Evolutionary conservation across 371 early-diverging fungal species (phyloP).

Genomic region (Funneliformis caledonium): DNA sequence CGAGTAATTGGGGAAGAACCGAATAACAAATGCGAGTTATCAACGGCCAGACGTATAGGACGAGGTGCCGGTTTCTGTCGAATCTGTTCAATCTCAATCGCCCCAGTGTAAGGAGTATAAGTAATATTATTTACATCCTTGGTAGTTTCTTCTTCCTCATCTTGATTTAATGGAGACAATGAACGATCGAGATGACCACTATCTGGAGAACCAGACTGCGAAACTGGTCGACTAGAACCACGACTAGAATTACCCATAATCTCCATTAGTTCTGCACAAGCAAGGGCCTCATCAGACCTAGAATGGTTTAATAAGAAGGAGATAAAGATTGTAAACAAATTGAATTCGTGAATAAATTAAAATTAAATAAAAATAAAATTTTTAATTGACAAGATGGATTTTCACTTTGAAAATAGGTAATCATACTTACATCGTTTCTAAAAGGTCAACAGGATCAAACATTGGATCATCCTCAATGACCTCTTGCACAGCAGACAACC

Average conservation of each 20-base stretch:
- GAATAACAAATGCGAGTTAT: conserved; percentile 31
- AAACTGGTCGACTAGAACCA: conserved; percentile 26
- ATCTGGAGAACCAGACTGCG: conserved; percentile 25
- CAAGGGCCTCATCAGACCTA: conserved; percentile 36
- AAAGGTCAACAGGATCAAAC: neutral
- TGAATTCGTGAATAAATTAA: neutral
- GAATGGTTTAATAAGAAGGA: neutral
- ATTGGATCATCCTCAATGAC: conserved; percentile 14
- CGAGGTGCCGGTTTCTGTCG: neutral
- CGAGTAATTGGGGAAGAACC: conserved; percentile 38
- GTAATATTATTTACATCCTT: neutral
- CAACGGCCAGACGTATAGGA: conserved; percentile 9
- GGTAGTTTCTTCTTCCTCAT: neutral
- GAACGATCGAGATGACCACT: neutral
- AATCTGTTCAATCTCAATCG: conserved; percentile 20
- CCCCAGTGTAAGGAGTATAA: neutral
- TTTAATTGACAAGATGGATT: neutral
- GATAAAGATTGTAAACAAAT: neutral
- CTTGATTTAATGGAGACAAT: neutral
- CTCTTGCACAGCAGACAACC: conserved; percentile 20
- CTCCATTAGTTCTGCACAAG: conserved; percentile 29
- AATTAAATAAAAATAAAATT: neutral
- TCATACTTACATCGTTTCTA: conserved; percentile 8
- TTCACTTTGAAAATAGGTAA: neutral
- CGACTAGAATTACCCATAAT: conserved; percentile 33